A percentile compares a stretch with the other conserved stretches of the same genome.
Conservation (phyloP, 495 filamentous ascomycete genomes). For the Sphaerosporella brunnea region DNA sequence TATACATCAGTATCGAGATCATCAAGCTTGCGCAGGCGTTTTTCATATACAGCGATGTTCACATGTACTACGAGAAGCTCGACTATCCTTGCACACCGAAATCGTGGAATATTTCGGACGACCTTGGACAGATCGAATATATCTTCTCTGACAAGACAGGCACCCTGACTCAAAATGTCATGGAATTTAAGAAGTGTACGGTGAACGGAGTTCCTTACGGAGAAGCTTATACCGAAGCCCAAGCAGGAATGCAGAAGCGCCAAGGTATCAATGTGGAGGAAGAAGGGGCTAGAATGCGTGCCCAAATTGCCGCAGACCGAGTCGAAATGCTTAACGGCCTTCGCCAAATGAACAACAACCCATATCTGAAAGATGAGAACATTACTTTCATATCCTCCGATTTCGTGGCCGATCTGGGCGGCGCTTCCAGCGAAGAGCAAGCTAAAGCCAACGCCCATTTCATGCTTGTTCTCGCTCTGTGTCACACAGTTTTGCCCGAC, state of each 20-base stretch:
- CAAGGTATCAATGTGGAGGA: conserved; percentile 70
- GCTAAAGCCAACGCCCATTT: conserved; percentile 63
- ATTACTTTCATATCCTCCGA: conserved; percentile 85
- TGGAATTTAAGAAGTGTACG: conserved; percentile 98
- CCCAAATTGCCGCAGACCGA: conserved; percentile 65
- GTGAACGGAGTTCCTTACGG: conserved; percentile 91
- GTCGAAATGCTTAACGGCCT: conserved; percentile 51
- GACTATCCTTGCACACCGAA: conserved; percentile 93
- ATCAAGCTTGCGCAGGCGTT: conserved; percentile 81
- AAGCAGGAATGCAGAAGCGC: conserved; percentile 84
- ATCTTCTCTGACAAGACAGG: conserved; percentile 99
- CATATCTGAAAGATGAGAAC: conserved; percentile 74
- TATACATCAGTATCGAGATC: conserved; percentile 96
- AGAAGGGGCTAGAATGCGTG: conserved; percentile 51
- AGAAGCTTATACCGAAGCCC: conserved; percentile 92
- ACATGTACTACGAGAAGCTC: conserved; percentile 91
- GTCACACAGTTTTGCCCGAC: conserved; percentile 91
- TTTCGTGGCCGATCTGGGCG: conserved; percentile 63
- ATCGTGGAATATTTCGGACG: conserved; percentile 98
- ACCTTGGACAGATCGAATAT: conserved; percentile 96
- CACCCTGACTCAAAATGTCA: conserved; percentile 95
- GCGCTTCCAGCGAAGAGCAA: conserved; percentile 60
- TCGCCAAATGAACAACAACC: conserved; percentile 67
- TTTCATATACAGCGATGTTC: conserved; percentile 90
- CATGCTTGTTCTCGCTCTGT: conserved; percentile 88